Evolutionary conservation across 352 stramenopile genomes (phyloP), one percentile per base, ranked within the genome.

Genomic region (Phytophthora pinifolia): DNA sequence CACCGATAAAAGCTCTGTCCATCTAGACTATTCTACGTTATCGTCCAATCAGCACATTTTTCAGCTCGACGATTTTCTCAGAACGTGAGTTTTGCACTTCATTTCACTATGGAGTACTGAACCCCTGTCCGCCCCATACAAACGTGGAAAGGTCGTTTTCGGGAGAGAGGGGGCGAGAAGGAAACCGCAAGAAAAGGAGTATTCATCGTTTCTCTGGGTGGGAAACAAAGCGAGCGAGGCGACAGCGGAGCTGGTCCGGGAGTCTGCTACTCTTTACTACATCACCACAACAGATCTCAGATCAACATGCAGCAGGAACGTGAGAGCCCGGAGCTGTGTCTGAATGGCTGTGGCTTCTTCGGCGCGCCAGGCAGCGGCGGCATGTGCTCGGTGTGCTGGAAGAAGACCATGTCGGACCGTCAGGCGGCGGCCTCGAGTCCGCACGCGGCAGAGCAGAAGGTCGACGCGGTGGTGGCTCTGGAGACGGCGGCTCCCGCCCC

Each of bases 371-470:
- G 76, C 13, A 87, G 68, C 45, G 76, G 82, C 54, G 79, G 79
- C 50, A 92, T 92, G 82, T 92, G 82, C 74, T 89, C 79, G 25
- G 77, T 92, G 3, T 92, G 82, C 67, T 92, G 81, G 79, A 92
- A 89, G 67, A 92, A 92, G 65, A 85, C 78, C 34, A 86, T 89
- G 73, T 92, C 81, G 27, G 79, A 87, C 29, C 77, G 78, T 14
- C 73, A 87, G 55, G 74, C 83, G 12, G 74, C 79, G 29, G 35
- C 57, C 38, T 17, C 45, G 12, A 65, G 54, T 12, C 62, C 55
- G 18, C 33, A 45, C 43, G 41, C 50, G 20, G 38, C 75, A 9
- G 54, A 64, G 39, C 9, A 44, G 35, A 76, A 72, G 35, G 45
- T 68, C 25, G 59, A 76, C 12, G 53, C 53, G 9, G 39, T 39